These are phyloP conservation scores for Alternaria sp. DNA, from an alignment of 2,329 filamentous ascomycete species.

Conservation along the genomic window DNA sequence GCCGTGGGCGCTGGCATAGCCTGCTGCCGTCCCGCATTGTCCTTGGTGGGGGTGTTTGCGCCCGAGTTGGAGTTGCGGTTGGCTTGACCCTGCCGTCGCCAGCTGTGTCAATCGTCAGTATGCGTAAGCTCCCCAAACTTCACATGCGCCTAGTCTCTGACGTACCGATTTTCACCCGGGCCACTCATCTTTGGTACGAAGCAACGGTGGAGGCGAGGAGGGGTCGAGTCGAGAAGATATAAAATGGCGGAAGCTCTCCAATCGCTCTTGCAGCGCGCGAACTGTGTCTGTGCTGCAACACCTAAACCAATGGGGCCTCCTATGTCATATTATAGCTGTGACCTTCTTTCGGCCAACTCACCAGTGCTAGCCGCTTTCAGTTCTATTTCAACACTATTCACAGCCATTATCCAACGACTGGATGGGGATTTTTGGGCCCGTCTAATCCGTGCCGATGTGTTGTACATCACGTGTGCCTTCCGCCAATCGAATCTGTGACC, in stretches of 20 bases:
- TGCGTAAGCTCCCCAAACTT: not conserved
- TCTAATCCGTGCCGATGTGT: constrained; percentile 24
- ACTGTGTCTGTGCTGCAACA: constrained; percentile 29
- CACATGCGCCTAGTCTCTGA: not conserved
- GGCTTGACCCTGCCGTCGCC: constrained; percentile 46
- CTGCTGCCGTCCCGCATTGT: constrained; percentile 43
- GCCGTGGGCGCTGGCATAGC: constrained; percentile 39
- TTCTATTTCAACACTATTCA: constrained; percentile 12
- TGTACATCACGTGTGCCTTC: constrained; percentile 21
- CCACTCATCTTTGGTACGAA: constrained; percentile 47
- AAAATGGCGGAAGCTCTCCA: constrained; percentile 38
- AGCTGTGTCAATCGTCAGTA: constrained; percentile 38
- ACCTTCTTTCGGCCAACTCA: constrained; percentile 27
- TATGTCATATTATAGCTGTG: constrained; percentile 14
- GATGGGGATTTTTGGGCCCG: constrained; percentile 20
- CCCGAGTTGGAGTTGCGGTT: constrained; percentile 43
- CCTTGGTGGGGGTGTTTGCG: constrained; percentile 45
- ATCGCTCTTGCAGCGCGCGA: constrained; percentile 32
- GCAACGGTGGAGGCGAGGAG: constrained; percentile 36
- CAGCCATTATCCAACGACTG: constrained; percentile 23
- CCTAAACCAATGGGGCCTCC: constrained; percentile 30
- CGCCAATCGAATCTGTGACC: constrained; percentile 16
- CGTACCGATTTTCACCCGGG: constrained; percentile 50
- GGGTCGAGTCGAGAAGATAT: constrained; percentile 40
- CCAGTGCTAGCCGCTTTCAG: constrained; percentile 27